These are phyloP conservation scores for Suillus clintonianus DNA, from an alignment of 768 basidiomycete genomes.

Conservation along the genomic window DNA sequence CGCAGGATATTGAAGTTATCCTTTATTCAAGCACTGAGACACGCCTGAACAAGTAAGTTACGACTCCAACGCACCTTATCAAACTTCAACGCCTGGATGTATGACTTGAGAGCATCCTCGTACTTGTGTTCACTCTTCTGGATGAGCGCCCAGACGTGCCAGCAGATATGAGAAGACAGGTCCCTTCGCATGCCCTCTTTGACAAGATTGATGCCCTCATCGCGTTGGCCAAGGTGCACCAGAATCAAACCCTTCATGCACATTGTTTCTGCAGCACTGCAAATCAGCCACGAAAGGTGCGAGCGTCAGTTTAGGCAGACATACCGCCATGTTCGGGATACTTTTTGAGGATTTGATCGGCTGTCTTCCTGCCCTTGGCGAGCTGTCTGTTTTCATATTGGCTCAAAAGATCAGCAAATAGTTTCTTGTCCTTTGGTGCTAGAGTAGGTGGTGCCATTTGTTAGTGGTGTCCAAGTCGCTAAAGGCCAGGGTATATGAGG, in stretches of 20 bases:
- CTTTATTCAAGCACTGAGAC: constrained; percentile 39
- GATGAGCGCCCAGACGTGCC: constrained; percentile 97
- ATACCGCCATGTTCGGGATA: constrained; percentile 93
- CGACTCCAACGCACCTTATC: constrained; percentile 67
- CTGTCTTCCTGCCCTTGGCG: constrained; percentile 86
- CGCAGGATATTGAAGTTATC: constrained; percentile 93
- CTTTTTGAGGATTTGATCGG: constrained; percentile 94
- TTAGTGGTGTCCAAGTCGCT: neutral
- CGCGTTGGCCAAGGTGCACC: constrained; percentile 77
- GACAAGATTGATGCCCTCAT: constrained; percentile 80
- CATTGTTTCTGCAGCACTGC: constrained; percentile 69
- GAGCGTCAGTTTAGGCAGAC: constrained; percentile 18
- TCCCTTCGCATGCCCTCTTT: constrained; percentile 83
- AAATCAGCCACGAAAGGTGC: neutral
- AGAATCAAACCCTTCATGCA: constrained; percentile 95
- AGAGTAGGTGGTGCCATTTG: constrained; percentile 38
- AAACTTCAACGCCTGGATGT: constrained; percentile 83
- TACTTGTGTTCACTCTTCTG: constrained; percentile 95
- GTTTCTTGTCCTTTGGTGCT: constrained; percentile 77
- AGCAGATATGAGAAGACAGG: constrained; percentile 89
- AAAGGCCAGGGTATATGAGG: neutral
- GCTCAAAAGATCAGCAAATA: constrained; percentile 85
- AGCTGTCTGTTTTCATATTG: constrained; percentile 89
- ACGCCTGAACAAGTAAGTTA: neutral
- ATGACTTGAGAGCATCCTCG: constrained; percentile 91